A percentile compares a stretch with the other conserved stretches of the same genome.
These are phyloP conservation scores for Anthracocystis panici-leucophaei DNA, from an alignment of 1,284 basidiomycete genomes.

Conservation along the genomic window DNA sequence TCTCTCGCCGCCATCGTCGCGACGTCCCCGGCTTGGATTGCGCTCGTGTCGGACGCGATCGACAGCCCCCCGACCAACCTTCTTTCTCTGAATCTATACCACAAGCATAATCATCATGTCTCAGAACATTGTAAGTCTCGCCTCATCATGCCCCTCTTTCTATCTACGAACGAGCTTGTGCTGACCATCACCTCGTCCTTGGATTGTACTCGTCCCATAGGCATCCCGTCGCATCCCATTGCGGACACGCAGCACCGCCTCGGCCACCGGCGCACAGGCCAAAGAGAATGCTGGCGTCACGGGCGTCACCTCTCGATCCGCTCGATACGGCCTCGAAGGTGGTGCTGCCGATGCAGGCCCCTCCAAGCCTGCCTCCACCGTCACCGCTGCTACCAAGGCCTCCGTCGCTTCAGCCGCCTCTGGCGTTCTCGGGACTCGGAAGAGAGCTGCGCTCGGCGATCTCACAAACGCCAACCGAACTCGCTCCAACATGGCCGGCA, in stretches of 20 bases:
- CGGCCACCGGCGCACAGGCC: conserved; percentile 38
- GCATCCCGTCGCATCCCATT: conserved; percentile 51
- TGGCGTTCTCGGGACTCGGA: conserved; percentile 62
- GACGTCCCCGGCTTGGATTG: conserved; percentile 8
- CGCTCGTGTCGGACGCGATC: conserved; percentile 35
- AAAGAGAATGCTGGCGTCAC: conserved; percentile 48
- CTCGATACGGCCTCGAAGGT: conserved; percentile 35
- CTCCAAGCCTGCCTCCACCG: conserved; percentile 44
- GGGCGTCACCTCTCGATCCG: conserved; percentile 27
- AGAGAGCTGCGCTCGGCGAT: conserved; percentile 67
- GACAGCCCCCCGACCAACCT: conserved; percentile 9
- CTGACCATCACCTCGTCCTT: conserved; percentile 14
- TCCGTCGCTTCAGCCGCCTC: conserved; percentile 31
- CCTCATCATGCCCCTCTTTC: too few relatives aligned
- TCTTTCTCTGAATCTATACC: background rate
- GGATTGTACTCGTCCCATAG: conserved; percentile 10
- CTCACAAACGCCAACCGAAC: conserved; percentile 65
- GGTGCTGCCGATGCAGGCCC: conserved; percentile 48
- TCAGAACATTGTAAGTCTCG: conserved; percentile 39
- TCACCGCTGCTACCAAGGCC: conserved; percentile 37
- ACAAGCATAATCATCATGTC: conserved; percentile 27
- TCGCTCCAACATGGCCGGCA: conserved; percentile 33
- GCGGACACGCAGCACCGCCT: conserved; percentile 51
- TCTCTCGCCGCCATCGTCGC: conserved; percentile 20
- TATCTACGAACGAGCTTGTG: background rate